Evolutionary conservation across 2,329 filamentous ascomycete species (phyloP), one percentile per base, ranked within the genome.

Genomic region (Conoideocrella luteorostrata): DNA sequence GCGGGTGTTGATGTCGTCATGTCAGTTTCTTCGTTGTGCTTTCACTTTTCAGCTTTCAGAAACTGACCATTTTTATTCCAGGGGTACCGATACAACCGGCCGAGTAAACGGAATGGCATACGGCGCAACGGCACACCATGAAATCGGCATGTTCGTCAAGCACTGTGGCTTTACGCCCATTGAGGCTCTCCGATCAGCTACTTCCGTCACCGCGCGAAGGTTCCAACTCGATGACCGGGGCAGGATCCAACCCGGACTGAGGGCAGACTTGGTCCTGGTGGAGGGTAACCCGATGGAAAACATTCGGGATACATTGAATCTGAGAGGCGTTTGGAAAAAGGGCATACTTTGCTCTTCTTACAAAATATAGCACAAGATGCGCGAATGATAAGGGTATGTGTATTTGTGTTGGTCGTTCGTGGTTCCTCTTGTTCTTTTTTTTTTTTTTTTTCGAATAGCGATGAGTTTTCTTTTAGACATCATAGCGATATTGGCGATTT

Each of bases 241-340:
- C 0, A 22, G 15, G 10, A 51, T 52, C 6, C 46, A 38, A 21
- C 7, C 10, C 3, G 47, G 48, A 4, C 47, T 28, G 7, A 52
- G 48, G 3, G 48, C 48, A 3, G 48, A 53, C 10, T 22, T 54
- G 11, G 44, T 48, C 4, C 17, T 53, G n/a, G 24, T 53, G 5
- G 33, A 50, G 20, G 51, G 48, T 0, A 44, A 52, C 13, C 44
- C 47, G 4, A 24, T 52, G 7, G 23, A 45, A 3, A 41, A 44
- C 1, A 33, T 49, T 9, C 30, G 39, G 3, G 37, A 39, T 10
- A 34, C 37, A 0, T 15, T 52, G 11, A 49, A 46, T 0, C 45
- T 52, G 3, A 39, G 38, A 4, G 38, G 47, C 9, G 50, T 50
- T 3, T 52, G 49, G 50, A 50, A 50, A n/a, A 42, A 52, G 0